Evolutionary conservation across 768 basidiomycete genomes (phyloP).

Genomic region (Tephrocybe rancida): DNA sequence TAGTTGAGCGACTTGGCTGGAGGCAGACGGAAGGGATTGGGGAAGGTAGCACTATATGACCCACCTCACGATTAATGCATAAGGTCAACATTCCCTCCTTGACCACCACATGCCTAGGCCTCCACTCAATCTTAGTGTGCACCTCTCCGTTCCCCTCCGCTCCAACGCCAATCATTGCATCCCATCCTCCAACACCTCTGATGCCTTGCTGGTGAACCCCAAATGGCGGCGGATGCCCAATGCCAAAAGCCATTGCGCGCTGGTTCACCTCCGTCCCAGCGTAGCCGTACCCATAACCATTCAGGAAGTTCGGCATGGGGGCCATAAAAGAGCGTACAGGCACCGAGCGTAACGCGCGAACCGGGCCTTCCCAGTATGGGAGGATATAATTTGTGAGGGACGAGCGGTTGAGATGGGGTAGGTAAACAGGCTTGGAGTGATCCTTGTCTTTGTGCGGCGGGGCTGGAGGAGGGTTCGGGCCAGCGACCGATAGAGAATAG

Average conservation of each 20-base stretch:
- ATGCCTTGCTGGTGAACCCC: not conserved
- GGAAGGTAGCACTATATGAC: slow-evolving; percentile 19
- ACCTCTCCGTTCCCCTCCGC: not conserved
- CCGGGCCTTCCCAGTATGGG: slow-evolving; percentile 62
- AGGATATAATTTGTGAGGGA: slow-evolving; percentile 40
- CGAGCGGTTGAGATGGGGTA: slow-evolving; percentile 34
- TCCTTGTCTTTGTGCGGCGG: not conserved
- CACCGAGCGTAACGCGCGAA: slow-evolving; percentile 48
- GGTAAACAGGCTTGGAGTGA: not conserved
- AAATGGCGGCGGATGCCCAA: slow-evolving; percentile 11
- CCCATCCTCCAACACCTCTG: slow-evolving; percentile 1
- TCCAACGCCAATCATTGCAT: slow-evolving; percentile 2
- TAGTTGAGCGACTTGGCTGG: too few relatives aligned
- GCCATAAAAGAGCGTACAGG: slow-evolving; percentile 7
- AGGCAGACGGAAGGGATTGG: too few relatives aligned
- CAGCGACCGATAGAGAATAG: slow-evolving; percentile 8
- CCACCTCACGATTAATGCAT: slow-evolving; percentile 54
- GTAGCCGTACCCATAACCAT: slow-evolving; percentile 15
- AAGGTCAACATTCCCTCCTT: slow-evolving; percentile 56
- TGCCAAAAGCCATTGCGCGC: slow-evolving; percentile 5
- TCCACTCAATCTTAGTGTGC: slow-evolving; percentile 50
- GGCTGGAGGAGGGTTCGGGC: slow-evolving; percentile 2
- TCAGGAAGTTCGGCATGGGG: slow-evolving; percentile 10
- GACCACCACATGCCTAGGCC: slow-evolving; percentile 63
- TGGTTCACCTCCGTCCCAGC: not conserved